Percentiles rank a stretch among this genome's conserved stretches.
Evolutionary conservation across 164 flowering plant genomes (phyloP).

Genomic region (Vitis cinerea): DNA sequence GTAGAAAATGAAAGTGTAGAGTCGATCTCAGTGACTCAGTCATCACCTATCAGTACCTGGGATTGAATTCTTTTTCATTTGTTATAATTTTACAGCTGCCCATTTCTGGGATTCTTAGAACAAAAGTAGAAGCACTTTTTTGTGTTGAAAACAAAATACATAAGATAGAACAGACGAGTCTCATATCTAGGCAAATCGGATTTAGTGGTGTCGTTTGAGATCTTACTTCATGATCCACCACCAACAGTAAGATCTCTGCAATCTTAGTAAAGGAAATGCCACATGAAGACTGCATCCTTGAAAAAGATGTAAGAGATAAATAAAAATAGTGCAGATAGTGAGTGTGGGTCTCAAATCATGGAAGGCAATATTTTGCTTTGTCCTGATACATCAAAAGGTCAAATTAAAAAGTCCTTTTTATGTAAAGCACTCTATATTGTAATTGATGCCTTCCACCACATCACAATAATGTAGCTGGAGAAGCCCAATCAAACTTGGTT

Average conservation of each 20-base stretch:
- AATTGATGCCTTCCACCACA: neutral
- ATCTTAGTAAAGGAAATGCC: neutral
- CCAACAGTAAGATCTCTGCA: slow-evolving; percentile 8
- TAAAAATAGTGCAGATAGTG: neutral
- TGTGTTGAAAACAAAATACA: neutral
- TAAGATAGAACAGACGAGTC: neutral
- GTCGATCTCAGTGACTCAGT: neutral
- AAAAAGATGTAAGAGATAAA: neutral
- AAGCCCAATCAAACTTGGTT: too few relatives aligned
- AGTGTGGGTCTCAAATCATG: slow-evolving; percentile 5
- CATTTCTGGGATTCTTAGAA: slow-evolving; percentile 1
- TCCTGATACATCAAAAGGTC: neutral
- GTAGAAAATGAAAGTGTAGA: too few relatives aligned
- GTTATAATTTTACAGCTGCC: neutral
- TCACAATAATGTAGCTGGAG: too few relatives aligned
- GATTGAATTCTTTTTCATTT: neutral
- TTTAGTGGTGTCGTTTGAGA: slow-evolving; percentile 11
- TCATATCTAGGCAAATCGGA: slow-evolving; percentile 12
- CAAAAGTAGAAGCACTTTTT: slow-evolving; percentile 5
- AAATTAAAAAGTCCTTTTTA: neutral
- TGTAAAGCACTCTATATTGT: too few relatives aligned
- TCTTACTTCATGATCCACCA: slow-evolving; percentile 17
- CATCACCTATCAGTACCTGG: neutral
- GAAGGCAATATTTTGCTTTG: neutral
- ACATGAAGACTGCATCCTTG: slow-evolving; percentile 1